Base-by-base conservation (phyloP, 2,329 filamentous ascomycete genomes). In the Stagonosporopsis tanaceti region DNA sequence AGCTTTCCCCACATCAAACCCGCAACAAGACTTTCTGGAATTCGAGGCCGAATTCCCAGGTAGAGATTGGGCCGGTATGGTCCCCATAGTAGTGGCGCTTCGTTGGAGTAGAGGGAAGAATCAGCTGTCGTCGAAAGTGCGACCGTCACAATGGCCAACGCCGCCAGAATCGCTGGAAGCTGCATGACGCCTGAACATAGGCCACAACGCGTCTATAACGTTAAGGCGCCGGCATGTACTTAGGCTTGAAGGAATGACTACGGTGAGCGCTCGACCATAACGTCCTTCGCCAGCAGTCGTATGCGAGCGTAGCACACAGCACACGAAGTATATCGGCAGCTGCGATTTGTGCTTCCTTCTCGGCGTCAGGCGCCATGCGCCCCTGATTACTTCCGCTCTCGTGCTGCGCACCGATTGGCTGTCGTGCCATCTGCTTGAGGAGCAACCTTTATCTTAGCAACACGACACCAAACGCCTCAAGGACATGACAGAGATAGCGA, bases 1-100 rank as follows among this genome's bases (percentile, higher is more conserved):
- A 95, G 86, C 68, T 90, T 90, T 6, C 87, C 87, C 95, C 95
- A 99, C 81, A 97, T 87, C 71, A 98, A 81, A 2, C 91, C 92
- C 4, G 91, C 87, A 73, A 89, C 85, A 59, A 98, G 76, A 68
- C 91, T 93, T 71, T 93, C 87, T 0, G 93, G 89, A 42, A 93
- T 81, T 53, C 92, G 85, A 38, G 93, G 91, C 15, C 91, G 87
- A 42, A 97, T 85, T 0, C 94, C 94, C 79, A 97, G 96, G 77
- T 97, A 97, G 34, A 97, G 78, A 73, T 96, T 97, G 0, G 94
- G 90, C 66, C 92, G 87, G 80, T 98, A 99, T 2, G 95, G 92
- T 0, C 95, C 95, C 95, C 95, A 99, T 82, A 97, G 82, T 63
- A 98, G 82, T 70, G 90, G 93, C 69, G 96, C 84, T 77, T 97